These are phyloP conservation scores for Selenicereus undatus DNA, from an alignment of 148 eudicot species.

Conservation along the genomic window DNA sequence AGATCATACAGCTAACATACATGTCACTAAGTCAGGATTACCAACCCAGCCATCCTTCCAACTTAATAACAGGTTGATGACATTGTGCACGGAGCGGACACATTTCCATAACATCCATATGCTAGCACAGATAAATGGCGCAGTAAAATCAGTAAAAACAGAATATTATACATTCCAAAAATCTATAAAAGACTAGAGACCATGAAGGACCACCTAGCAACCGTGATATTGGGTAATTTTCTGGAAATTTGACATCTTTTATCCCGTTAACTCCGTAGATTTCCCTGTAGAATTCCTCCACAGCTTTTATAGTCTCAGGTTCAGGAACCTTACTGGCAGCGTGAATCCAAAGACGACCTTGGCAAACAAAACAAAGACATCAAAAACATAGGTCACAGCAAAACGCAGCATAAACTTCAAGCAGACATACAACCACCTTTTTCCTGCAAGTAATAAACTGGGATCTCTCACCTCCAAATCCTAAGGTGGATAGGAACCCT, in stretches of 20 bases:
- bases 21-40: too few relatives aligned
- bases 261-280: conserved; percentile 77
- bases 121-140: background rate
- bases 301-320: conserved; percentile 68
- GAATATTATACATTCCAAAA: background rate
- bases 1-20: too few relatives aligned
- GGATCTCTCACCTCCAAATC: background rate
- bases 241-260: conserved; percentile 75
- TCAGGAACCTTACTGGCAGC: conserved; percentile 96
- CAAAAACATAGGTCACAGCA: background rate
- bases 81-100: background rate
- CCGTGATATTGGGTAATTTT: conserved; percentile 78
- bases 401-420: background rate
- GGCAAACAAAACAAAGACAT: background rate
- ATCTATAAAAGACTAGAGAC: background rate
- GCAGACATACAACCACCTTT: background rate
- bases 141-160: background rate
- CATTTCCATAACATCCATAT: background rate
- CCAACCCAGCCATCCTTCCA: too few relatives aligned
- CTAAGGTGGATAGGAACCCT: background rate
- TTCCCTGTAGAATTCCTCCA: conserved; percentile 93
- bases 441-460: background rate
- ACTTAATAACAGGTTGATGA: too few relatives aligned
- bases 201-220: conserved; percentile 52
- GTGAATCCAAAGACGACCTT: conserved; percentile 96